phyloP scores from a whole-genome alignment of 2,329 filamentous ascomycete genomes.

The Botryotinia calthae region DNA sequence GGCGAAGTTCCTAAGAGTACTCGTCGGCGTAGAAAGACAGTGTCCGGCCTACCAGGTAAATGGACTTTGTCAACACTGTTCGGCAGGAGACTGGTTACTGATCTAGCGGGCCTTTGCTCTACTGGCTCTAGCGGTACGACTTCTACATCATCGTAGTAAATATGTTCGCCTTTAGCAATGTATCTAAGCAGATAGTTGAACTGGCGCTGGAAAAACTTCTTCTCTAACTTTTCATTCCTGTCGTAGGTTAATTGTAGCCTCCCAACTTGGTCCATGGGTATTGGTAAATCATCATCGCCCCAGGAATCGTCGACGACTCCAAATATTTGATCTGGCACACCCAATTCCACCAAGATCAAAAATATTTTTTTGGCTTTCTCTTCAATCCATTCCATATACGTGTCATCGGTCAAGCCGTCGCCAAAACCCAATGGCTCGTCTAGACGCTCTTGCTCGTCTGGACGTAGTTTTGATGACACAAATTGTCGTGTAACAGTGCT shows the following conservation, averaged over 20 bases:
- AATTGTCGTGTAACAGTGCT: constrained; percentile 66
- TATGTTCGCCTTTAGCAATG: constrained; percentile 58
- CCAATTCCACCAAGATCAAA: constrained; percentile 67
- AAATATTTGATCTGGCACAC: constrained; percentile 71
- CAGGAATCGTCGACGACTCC: constrained; percentile 71
- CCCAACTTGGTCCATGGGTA: constrained; percentile 63
- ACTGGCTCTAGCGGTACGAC: constrained; percentile 67
- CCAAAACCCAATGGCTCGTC: constrained; percentile 65
- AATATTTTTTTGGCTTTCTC: constrained; percentile 68
- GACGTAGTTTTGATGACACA: constrained; percentile 61
- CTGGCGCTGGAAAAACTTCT: constrained; percentile 67
- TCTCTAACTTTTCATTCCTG: constrained; percentile 62
- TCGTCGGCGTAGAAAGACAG: constrained; percentile 56
- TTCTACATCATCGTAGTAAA: constrained; percentile 64
- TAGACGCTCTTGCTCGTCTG: constrained; percentile 61
- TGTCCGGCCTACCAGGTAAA: constrained; percentile 59
- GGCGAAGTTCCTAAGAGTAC: constrained; percentile 50
- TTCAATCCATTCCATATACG: constrained; percentile 76
- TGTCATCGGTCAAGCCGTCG: constrained; percentile 64
- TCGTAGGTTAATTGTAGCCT: constrained; percentile 58
- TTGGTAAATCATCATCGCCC: constrained; percentile 73
- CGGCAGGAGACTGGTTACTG: constrained; percentile 41
- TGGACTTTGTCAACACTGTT: constrained; percentile 57
- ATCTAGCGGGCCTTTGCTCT: constrained; percentile 52
- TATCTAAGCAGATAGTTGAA: constrained; percentile 68